Conservation (phyloP, 805 yeast genomes). For the Candida sanyiensis region DNA sequence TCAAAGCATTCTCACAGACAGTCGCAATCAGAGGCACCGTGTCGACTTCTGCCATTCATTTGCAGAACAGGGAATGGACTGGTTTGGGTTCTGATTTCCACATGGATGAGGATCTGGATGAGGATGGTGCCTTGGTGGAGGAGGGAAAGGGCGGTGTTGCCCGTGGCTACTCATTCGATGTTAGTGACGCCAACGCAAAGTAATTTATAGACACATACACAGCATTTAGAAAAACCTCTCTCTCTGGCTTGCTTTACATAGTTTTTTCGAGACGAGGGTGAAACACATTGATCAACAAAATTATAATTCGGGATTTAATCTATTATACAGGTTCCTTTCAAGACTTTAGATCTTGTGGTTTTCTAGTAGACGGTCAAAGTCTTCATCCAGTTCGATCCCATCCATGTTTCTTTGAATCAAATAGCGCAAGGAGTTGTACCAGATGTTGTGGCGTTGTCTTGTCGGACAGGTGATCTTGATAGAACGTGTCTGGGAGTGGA, state of each 20-base stretch:
- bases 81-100: constrained; percentile 85
- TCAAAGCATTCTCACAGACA: constrained; percentile 49
- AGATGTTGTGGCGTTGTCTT: constrained; percentile 80
- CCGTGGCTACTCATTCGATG: constrained; percentile 62
- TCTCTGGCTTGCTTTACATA: too few relatives aligned
- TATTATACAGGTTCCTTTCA: too few relatives aligned
- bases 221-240: too few relatives aligned
- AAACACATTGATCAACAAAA: too few relatives aligned
- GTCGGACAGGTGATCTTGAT: constrained; percentile 84
- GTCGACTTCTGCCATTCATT: constrained; percentile 77
- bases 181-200: constrained; percentile 6
- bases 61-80: constrained; percentile 75
- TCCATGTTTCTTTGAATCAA: constrained; percentile 61
- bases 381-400: constrained; percentile 43
- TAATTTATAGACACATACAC: too few relatives aligned
- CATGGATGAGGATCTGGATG: constrained; percentile 34
- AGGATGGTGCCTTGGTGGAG: constrained; percentile 69
- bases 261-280: too few relatives aligned
- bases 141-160: constrained; percentile 88
- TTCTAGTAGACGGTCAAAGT: constrained; percentile 15
- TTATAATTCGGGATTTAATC: too few relatives aligned
- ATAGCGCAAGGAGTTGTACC: constrained; percentile 82
- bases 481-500: constrained; percentile 56
- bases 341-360: constrained; percentile 4
- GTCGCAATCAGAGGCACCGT: constrained; percentile 70